phyloP scores from a whole-genome alignment of 2,329 filamentous ascomycete genomes.

The Xylariaceae sp. region DNA sequence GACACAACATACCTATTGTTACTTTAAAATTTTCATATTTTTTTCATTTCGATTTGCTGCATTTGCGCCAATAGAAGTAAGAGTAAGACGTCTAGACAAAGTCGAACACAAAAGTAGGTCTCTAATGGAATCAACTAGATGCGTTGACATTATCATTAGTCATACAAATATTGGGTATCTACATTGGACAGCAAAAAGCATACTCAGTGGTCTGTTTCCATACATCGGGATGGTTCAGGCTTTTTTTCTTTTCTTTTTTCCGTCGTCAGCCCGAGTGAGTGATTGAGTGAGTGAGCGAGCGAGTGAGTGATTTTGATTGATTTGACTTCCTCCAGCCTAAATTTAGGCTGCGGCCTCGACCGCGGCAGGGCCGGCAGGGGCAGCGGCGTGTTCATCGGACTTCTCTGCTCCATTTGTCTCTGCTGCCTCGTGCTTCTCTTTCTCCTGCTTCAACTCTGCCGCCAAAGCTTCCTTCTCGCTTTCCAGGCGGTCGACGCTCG shows the following conservation, averaged over 20 bases:
- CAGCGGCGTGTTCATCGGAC: slow-evolving; percentile 11
- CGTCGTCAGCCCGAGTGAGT: too few species aligned
- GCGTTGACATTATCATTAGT: slow-evolving; percentile 28
- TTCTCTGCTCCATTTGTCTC: slow-evolving; percentile 10
- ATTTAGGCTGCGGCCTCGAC: slow-evolving; percentile 14
- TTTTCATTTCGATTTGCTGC: too few species aligned
- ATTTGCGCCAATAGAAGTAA: too few species aligned
- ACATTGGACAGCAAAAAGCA: slow-evolving; percentile 16
- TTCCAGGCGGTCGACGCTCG: slow-evolving; percentile 21
- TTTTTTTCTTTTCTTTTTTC: background rate
- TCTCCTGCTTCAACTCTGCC: slow-evolving; percentile 20
- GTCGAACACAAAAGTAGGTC: background rate
- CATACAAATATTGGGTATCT: slow-evolving; percentile 23
- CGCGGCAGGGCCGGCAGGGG: slow-evolving; percentile 1
- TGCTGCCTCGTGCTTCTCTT: slow-evolving; percentile 9
- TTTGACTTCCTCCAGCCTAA: background rate
- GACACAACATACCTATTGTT: too few species aligned
- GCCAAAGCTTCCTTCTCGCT: slow-evolving; percentile 27
- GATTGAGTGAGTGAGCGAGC: too few species aligned
- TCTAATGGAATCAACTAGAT: background rate
- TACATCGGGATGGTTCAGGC: slow-evolving; percentile 8
- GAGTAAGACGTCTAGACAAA: too few species aligned
- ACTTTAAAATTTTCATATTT: too few species aligned
- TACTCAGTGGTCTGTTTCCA: slow-evolving; percentile 9
- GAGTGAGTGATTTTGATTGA: slow-evolving; percentile 1